Percentiles rank a stretch among this genome's conserved stretches.
Conservation (phyloP, 371 early-diverging fungal species). For the Lichtheimia ramosa region DNA sequence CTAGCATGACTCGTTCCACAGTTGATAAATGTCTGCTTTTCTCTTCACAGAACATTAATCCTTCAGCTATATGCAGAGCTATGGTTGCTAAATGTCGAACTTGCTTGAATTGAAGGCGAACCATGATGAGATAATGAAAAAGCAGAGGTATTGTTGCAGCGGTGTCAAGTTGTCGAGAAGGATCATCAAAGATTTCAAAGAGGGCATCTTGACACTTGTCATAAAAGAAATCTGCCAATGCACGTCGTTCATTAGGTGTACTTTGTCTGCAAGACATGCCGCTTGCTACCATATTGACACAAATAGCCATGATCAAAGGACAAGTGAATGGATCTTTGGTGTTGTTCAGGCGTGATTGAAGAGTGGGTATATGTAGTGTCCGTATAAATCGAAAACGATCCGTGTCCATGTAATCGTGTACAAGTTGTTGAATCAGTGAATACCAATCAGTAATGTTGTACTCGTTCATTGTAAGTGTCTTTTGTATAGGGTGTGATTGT, state of each 20-base stretch:
- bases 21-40: background rate
- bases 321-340: slow-evolving; percentile 10
- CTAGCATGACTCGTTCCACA: background rate
- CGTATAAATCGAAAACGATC: background rate
- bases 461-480: background rate
- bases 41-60: background rate
- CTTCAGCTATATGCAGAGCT: background rate
- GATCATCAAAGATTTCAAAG: slow-evolving; percentile 20
- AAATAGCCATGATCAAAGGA: slow-evolving; percentile 15
- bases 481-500: background rate
- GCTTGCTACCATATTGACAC: background rate
- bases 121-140: background rate
- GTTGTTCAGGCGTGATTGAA: slow-evolving; percentile 1
- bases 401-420: background rate
- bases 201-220: slow-evolving; percentile 3
- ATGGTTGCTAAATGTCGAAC: background rate
- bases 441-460: background rate
- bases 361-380: slow-evolving; percentile 4
- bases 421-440: background rate
- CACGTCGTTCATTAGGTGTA: slow-evolving; percentile 6
- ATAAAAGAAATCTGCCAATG: slow-evolving; percentile 18
- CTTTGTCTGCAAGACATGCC: background rate
- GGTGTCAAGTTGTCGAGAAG: slow-evolving; percentile 12
- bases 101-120: background rate
- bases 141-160: background rate